Evolutionary conservation across 805 yeast genomes (phyloP), one percentile per base, ranked within the genome.

Genomic region (Myxozyma sirexii): DNA sequence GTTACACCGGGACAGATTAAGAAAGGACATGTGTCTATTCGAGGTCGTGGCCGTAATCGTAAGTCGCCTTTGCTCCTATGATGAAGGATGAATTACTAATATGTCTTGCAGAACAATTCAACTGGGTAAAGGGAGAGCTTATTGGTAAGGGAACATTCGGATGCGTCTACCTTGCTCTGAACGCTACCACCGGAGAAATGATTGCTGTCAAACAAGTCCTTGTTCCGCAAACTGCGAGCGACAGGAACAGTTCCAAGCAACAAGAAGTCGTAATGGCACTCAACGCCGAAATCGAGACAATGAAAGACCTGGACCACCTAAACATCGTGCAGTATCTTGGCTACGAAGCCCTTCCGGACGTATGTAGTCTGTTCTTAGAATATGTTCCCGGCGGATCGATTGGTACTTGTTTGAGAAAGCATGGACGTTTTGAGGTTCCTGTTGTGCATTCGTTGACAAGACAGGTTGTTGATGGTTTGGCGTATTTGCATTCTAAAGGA

Each of bases 301-400:
- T 94, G 82, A 93, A 93, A 72, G 96, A 94, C 71, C 78, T 94
- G 54, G 97, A 94, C 70, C 99, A 94, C 74, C 76, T 87, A 35
- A 94, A 94, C 71, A 92, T 94, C 66, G 99, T 94, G 2, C 99
- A 96, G 71, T 94, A 96, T 70, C 78, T 94, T 38, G 99, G 99
- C 0, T 94, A 90, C 74, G 98, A 94, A 71, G 84, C 85, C 62
- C 79, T 80, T 49, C 84, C 82, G 44, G 82, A 82, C 57, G 86
- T 87, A 2, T 90, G 91, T 76, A 90, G 93, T 71, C 77, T 94
- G 63, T 94, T 94, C 70, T 74, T 94, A 57, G 99, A 94, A 72
- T 94, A 94, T 72, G 98, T 94, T 62, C 96, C 97, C 10, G 99
- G 99, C 56, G 99, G 99, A 0, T 89, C 97, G 1, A 91, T 94